These are phyloP conservation scores for Tetracladium setigerum DNA, from an alignment of 495 filamentous ascomycete species.

Conservation along the genomic window DNA sequence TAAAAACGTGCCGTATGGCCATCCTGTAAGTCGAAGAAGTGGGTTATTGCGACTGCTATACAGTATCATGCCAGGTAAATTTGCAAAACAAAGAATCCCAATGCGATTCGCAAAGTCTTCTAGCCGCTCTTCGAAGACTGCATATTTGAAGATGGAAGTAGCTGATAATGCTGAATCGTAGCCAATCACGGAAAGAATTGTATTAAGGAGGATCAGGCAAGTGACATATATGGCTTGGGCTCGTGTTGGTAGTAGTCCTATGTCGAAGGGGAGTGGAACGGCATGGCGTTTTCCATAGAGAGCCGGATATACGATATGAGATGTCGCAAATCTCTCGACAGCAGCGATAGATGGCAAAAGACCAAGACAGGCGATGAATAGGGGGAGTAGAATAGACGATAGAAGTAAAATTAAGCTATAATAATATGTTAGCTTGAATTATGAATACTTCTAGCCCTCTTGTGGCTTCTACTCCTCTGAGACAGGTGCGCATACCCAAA, in stretches of 20 bases:
- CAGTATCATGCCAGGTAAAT: constrained; percentile 43
- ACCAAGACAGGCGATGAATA: too few species aligned
- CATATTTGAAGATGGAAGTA: constrained; percentile 15
- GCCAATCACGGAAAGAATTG: constrained; percentile 24
- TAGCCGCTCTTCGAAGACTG: constrained; percentile 13
- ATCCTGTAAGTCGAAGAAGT: constrained; percentile 45
- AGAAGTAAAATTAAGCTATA: too few species aligned
- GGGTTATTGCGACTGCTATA: constrained; percentile 49
- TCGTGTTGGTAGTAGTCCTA: constrained; percentile 30
- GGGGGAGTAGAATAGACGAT: too few species aligned
- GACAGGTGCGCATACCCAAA: too few species aligned
- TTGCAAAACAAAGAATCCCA: constrained; percentile 43
- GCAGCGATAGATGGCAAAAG: too few species aligned
- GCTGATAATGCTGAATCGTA: constrained; percentile 7
- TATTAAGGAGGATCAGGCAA: constrained; percentile 28
- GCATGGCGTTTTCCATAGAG: constrained; percentile 26
- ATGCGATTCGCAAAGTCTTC: constrained; percentile 39
- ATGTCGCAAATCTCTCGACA: constrained; percentile 13
- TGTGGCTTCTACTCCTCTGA: too few species aligned
- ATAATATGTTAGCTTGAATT: too few species aligned
- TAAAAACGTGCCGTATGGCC: constrained; percentile 46
- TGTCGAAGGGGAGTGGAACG: constrained; percentile 17
- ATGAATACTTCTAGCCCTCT: too few species aligned
- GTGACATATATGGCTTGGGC: constrained; percentile 31
- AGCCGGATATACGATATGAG: constrained; percentile 25